A percentile compares a stretch with the other conserved stretches of the same genome.
These are phyloP conservation scores for Eucalyptus sideroxylon DNA, from an alignment of 345 rosid genomes.

Conservation along the genomic window DNA sequence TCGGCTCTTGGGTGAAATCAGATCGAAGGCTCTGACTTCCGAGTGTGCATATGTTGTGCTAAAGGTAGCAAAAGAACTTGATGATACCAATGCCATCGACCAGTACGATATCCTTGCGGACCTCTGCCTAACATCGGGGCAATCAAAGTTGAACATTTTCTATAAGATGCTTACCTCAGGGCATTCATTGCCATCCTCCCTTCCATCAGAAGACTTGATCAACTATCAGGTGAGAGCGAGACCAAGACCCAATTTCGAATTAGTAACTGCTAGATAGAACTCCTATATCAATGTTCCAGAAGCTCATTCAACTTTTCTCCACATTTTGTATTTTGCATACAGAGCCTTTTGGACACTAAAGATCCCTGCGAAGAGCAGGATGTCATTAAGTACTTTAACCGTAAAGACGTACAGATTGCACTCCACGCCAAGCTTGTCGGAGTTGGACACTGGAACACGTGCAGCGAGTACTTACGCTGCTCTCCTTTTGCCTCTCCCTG, in stretches of 20 bases:
- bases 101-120: constrained; percentile 17
- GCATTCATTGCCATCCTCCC: not conserved
- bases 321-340: not conserved
- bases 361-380: constrained; percentile 26
- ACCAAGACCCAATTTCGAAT: not conserved
- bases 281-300: not conserved
- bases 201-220: not conserved
- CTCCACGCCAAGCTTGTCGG: constrained; percentile 29
- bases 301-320: not conserved
- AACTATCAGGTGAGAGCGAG: not conserved
- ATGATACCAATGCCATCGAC: not conserved
- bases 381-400: constrained; percentile 18
- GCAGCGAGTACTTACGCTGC: constrained; percentile 13
- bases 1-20: not conserved
- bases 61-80: not conserved
- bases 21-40: not conserved
- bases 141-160: not conserved
- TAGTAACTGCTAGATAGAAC: not conserved
- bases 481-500: not conserved
- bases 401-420: constrained; percentile 36
- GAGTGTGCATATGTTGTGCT: not conserved
- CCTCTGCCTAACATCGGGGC: constrained; percentile 13
- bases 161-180: not conserved
- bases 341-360: not conserved
- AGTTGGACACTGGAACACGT: constrained; percentile 10